These are phyloP conservation scores for Massariosphaeria phaeospora DNA, from an alignment of 495 filamentous ascomycete species.

Conservation along the genomic window DNA sequence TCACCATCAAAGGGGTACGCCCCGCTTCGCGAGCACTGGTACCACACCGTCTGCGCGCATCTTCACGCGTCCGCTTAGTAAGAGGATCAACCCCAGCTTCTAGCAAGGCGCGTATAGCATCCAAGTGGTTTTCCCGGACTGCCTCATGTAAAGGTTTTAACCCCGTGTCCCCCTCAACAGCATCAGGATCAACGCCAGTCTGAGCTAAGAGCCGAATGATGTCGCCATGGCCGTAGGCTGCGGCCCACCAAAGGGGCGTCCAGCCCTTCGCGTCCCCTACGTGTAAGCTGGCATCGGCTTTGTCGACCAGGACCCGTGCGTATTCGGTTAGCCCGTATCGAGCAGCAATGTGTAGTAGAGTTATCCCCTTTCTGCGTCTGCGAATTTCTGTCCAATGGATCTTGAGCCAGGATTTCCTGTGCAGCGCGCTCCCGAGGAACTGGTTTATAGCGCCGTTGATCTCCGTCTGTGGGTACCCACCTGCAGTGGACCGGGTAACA, in stretches of 20 bases:
- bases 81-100: conserved; percentile 36
- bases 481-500: neutral
- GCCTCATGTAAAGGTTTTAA: conserved; percentile 37
- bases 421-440: neutral
- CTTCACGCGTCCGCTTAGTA: conserved; percentile 34
- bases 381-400: neutral
- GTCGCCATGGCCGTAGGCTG: conserved; percentile 27
- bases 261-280: conserved; percentile 13
- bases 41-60: conserved; percentile 24
- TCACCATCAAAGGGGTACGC: no score
- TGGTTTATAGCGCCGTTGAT: neutral
- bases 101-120: conserved; percentile 32
- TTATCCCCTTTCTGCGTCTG: neutral
- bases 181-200: conserved; percentile 29
- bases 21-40: no score
- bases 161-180: conserved; percentile 19
- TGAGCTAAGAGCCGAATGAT: conserved; percentile 32
- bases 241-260: conserved; percentile 37
- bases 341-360: neutral
- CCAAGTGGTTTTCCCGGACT: conserved; percentile 26
- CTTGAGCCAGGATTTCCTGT: neutral
- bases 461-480: neutral
- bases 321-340: neutral
- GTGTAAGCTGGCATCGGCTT: conserved; percentile 5
- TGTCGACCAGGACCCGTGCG: neutral